Conservation (phyloP, 2,329 filamentous ascomycete genomes). For the Alternaria postmessia region DNA sequence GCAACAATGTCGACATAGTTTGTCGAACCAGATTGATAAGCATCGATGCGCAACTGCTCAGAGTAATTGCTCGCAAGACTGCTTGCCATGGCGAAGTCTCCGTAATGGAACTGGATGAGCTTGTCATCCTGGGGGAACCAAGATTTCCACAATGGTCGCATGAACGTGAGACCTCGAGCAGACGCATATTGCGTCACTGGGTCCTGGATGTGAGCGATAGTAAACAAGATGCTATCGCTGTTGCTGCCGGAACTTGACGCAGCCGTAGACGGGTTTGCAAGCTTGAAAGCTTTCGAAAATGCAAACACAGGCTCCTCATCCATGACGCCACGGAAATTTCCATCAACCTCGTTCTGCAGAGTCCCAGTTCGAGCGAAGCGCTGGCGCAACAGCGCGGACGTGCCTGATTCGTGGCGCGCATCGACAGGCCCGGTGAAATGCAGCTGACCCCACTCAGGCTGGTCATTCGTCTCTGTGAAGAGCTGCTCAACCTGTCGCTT, state of each 20-base stretch:
- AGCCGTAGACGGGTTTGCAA: slow-evolving; percentile 27
- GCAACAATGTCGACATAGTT: slow-evolving; percentile 81
- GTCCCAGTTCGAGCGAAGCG: slow-evolving; percentile 73
- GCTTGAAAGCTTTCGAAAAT: slow-evolving; percentile 60
- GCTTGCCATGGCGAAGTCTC: slow-evolving; percentile 72
- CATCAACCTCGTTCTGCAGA: slow-evolving; percentile 72
- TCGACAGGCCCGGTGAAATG: slow-evolving; percentile 77
- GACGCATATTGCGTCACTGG: slow-evolving; percentile 82
- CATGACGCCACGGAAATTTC: slow-evolving; percentile 73
- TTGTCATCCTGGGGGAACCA: slow-evolving; percentile 71
- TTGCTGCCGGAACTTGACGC: slow-evolving; percentile 47
- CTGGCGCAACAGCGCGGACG: slow-evolving; percentile 70
- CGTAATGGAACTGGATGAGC: slow-evolving; percentile 78
- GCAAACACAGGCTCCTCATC: slow-evolving; percentile 84
- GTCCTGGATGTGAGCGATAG: slow-evolving; percentile 78
- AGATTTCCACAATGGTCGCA: slow-evolving; percentile 81
- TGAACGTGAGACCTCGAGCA: slow-evolving; percentile 75
- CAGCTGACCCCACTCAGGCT: slow-evolving; percentile 83
- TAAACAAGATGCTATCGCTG: slow-evolving; percentile 69
- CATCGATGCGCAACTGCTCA: slow-evolving; percentile 72
- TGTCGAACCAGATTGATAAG: slow-evolving; percentile 74
- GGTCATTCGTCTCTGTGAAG: slow-evolving; percentile 76
- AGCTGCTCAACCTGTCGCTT: slow-evolving; percentile 68
- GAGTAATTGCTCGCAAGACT: slow-evolving; percentile 77
- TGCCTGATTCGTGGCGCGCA: slow-evolving; percentile 74